Conservation (phyloP, 2,329 filamentous ascomycete genomes). For the Colletotrichum gloeosporioides region DNA sequence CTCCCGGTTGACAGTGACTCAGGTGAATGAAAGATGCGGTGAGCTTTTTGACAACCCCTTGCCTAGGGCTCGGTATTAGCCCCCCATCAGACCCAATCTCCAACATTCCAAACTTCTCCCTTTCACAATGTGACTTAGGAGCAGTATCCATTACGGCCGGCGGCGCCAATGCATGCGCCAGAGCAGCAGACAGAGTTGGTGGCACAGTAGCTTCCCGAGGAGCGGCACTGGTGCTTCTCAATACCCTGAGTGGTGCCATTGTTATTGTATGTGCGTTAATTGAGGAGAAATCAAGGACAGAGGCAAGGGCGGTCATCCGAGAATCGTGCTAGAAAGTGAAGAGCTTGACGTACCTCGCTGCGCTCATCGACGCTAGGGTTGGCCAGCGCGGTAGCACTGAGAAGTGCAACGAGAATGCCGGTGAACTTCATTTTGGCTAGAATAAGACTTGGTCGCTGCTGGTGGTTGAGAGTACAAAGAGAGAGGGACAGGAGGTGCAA, state of each 20-base stretch:
- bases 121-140: background rate
- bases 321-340: fast-evolving
- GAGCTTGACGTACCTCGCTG: background rate
- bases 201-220: background rate
- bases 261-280: fast-evolving
- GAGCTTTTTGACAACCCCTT: background rate
- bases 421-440: background rate
- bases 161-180: background rate
- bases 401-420: background rate
- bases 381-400: background rate
- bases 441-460: background rate
- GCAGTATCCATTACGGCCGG: background rate
- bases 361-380: background rate
- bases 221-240: background rate
- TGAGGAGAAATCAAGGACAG: fast-evolving
- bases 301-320: fast-evolving
- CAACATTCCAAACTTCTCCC: background rate
- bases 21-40: background rate
- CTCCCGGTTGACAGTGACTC: background rate
- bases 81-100: fast-evolving
- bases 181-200: background rate
- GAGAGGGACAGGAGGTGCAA: fast-evolving
- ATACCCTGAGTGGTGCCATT: background rate
- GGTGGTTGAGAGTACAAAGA: fast-evolving
- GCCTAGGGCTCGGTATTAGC: background rate